Conservation (phyloP, 2,329 filamentous ascomycete genomes). For the Alternaria postmessia region DNA sequence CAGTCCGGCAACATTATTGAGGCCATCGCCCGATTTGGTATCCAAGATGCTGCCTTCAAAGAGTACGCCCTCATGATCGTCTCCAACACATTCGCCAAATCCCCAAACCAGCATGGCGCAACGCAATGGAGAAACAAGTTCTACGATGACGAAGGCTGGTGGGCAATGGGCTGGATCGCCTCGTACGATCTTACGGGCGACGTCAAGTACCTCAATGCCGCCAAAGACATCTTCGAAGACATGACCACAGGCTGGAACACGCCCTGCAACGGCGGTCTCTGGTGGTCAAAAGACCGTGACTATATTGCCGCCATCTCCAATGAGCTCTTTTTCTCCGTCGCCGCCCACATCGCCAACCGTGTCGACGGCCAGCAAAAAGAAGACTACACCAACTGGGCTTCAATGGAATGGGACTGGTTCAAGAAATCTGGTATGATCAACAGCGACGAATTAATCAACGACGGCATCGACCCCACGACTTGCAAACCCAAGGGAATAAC, state of each 20-base stretch:
- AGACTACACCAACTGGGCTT: conserved; percentile 60
- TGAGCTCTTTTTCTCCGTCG: conserved; percentile 65
- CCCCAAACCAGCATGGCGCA: conserved; percentile 34
- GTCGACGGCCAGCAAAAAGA: conserved; percentile 48
- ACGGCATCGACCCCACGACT: conserved; percentile 57
- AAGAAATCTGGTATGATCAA: conserved; percentile 61
- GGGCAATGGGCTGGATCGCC: conserved; percentile 67
- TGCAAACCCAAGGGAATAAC: conserved; percentile 64
- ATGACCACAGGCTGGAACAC: conserved; percentile 61
- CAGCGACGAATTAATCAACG: conserved; percentile 60
- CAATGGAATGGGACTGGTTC: conserved; percentile 64
- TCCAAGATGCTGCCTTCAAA: conserved; percentile 39
- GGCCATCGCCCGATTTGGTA: conserved; percentile 44
- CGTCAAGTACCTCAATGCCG: conserved; percentile 61
- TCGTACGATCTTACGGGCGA: conserved; percentile 64
- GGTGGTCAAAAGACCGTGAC: conserved; percentile 63
- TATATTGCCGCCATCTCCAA: conserved; percentile 67
- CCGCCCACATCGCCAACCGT: conserved; percentile 63
- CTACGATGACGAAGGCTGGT: conserved; percentile 71
- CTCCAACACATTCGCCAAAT: conserved; percentile 46
- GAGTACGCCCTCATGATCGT: conserved; percentile 39
- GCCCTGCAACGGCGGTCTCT: conserved; percentile 62
- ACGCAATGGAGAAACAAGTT: conserved; percentile 60
- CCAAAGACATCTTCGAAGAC: conserved; percentile 64
- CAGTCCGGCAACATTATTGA: conserved; percentile 49